Percentiles rank a stretch among this genome's conserved stretches.
Evolutionary conservation across 768 basidiomycete genomes (phyloP).

Genomic region (Suillus clintonianus): DNA sequence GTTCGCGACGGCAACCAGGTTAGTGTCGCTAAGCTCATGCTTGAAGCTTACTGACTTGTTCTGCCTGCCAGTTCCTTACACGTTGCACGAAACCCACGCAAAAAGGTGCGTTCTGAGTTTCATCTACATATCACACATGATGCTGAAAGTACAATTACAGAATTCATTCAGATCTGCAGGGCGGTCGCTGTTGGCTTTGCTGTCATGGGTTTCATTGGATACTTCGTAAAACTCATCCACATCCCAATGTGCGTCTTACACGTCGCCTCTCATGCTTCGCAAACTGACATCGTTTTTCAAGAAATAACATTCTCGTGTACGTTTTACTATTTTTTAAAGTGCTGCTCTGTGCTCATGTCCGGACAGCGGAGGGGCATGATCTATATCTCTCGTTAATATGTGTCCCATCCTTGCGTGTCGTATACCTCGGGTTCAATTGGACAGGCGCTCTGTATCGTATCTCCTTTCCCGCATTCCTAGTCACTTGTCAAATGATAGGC

Average conservation of each 20-base stretch:
- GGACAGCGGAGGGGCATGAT: conserved; percentile 74
- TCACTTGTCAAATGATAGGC: neutral
- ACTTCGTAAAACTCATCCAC: conserved; percentile 97
- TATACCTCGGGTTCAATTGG: conserved; percentile 14
- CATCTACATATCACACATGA: neutral
- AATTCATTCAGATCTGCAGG: conserved; percentile 92
- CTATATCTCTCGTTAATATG: conserved; percentile 18
- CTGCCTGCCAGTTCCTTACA: conserved; percentile 74
- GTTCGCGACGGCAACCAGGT: conserved; percentile 93
- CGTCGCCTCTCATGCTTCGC: conserved; percentile 3
- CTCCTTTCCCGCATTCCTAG: conserved; percentile 12
- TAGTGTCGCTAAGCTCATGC: conserved; percentile 19
- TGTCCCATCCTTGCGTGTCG: conserved; percentile 8
- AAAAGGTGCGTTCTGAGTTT: conserved; percentile 64
- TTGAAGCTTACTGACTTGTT: conserved; percentile 12
- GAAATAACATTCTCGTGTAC: conserved; percentile 98
- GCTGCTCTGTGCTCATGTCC: conserved; percentile 25
- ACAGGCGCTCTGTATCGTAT: conserved; percentile 18
- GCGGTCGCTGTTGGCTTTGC: conserved; percentile 97
- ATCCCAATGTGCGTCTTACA: conserved; percentile 84
- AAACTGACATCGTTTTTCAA: conserved; percentile 33
- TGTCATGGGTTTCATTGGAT: conserved; percentile 99
- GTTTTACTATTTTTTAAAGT: conserved; percentile 36
- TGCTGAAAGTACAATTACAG: conserved; percentile 42
- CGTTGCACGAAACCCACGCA: conserved; percentile 97